Conservation (phyloP, 2,329 filamentous ascomycete genomes). For the Diaporthe sp. region DNA sequence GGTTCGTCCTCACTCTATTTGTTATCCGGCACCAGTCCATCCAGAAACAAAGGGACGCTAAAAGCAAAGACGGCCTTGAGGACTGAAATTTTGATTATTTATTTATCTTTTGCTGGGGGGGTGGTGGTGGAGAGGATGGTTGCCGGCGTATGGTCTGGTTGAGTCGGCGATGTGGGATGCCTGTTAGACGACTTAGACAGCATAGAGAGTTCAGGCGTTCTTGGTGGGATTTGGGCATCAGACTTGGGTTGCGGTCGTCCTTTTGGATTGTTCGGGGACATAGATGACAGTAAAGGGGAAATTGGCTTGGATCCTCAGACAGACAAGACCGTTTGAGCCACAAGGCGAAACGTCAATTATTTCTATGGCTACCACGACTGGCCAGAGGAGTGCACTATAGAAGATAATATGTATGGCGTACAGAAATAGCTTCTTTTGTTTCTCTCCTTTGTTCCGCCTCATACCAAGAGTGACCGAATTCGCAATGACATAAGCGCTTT, state of each 20-base stretch:
- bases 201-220: slow-evolving; percentile 29
- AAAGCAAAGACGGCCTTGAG: slow-evolving; percentile 53
- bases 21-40: slow-evolving; percentile 73
- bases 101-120: neutral
- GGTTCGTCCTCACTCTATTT: slow-evolving; percentile 78
- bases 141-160: neutral
- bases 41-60: slow-evolving; percentile 55
- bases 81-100: slow-evolving; percentile 46
- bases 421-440: too few species aligned
- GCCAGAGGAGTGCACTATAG: neutral
- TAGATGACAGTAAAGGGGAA: neutral
- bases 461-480: neutral
- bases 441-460: neutral
- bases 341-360: neutral
- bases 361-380: neutral
- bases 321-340: neutral
- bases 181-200: slow-evolving; percentile 29
- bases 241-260: neutral
- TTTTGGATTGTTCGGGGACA: neutral
- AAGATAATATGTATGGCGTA: neutral
- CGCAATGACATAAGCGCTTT: neutral
- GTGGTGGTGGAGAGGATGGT: neutral
- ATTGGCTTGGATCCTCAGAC: neutral
- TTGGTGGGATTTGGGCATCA: neutral
- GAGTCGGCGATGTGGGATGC: slow-evolving; percentile 1